Base-by-base conservation (phyloP, 805 yeast species). In the Candida caryicola region DNA sequence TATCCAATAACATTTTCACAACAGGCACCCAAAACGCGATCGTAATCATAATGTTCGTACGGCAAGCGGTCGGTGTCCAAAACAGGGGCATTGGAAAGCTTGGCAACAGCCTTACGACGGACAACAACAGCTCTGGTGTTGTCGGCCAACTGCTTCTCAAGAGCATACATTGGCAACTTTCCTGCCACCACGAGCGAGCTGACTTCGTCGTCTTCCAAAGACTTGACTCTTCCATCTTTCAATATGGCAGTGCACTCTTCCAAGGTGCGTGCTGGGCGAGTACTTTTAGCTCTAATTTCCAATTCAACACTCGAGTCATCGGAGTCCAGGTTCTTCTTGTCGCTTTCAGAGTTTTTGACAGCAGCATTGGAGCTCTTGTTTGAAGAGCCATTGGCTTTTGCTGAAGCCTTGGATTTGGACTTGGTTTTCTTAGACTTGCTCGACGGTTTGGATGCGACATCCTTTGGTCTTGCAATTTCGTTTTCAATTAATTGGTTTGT, bases 1-100 rank as follows among this genome's bases (percentile, higher is more conserved):
- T 74, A 93, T 21, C 99, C 99, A 61, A 93, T 85, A 41, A 93
- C 99, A 57, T 93, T 93, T 63, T 93, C 99, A 71, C 99, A 93
- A 69, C 99, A 93, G 7, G 99, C 97, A 45, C 99, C 99, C 56
- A 90, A 83, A 5, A 93, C 99, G 49, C 98, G 82, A 59, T 89
- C 95, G 60, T 89, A 93, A 60, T 93, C 96, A 58, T 91, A 93
- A 55, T 79, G 67, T 46, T 73, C 68, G 63, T 79, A 89, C 13
- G 99, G 99, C 46, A 93, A 71, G 46, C 79, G 76, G 23, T 76
- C 69, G 2, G 83, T 66, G 48, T 81, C 82, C 39, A 93, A 71
- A 13, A 86, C 81, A 39, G 95, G 89, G 14, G 95, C 88, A 51
- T 81, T 76, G 5, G 96, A 87, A 37, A 87, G 63, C 35, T 79